These are phyloP conservation scores for Quercus agrifolia DNA, from an alignment of 306 rosid genomes.

Conservation along the genomic window DNA sequence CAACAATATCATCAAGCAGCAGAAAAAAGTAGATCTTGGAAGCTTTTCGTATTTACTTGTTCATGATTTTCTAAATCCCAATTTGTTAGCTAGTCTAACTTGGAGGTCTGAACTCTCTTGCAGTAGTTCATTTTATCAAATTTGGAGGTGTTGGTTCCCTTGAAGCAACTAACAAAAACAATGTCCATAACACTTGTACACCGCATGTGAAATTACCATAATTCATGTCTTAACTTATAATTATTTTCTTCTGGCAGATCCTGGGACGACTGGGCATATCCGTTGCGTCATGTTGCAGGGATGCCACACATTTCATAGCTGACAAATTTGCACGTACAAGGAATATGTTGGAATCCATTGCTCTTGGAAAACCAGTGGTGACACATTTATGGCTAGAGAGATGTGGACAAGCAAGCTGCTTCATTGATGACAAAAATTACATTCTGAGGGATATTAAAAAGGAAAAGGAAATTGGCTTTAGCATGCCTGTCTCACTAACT, in stretches of 20 bases:
- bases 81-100: no score
- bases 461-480: slow-evolving; percentile 90
- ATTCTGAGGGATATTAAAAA: slow-evolving; percentile 73
- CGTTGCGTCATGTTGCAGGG: slow-evolving; percentile 52
- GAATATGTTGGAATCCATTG: slow-evolving; percentile 93
- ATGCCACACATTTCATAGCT: slow-evolving; percentile 91
- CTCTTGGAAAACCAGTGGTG: slow-evolving; percentile 82
- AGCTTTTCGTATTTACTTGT: background rate
- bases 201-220: slow-evolving; percentile 18
- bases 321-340: slow-evolving; percentile 84
- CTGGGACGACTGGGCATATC: slow-evolving; percentile 64
- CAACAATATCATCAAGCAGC: slow-evolving; percentile 59
- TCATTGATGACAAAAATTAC: slow-evolving; percentile 76
- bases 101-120: no score
- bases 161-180: no score
- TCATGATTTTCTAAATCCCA: background rate
- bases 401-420: slow-evolving; percentile 77
- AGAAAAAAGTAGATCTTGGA: slow-evolving; percentile 63
- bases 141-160: no score
- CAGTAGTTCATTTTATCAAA: no score
- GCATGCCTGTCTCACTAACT: slow-evolving; percentile 75
- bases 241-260: slow-evolving; percentile 45
- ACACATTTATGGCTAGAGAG: slow-evolving; percentile 84
- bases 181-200: background rate
- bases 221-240: slow-evolving; percentile 3